Evolutionary conservation across 805 yeast genomes (phyloP).

Genomic region (Cyberlindnera nakhonratchasimensis): DNA sequence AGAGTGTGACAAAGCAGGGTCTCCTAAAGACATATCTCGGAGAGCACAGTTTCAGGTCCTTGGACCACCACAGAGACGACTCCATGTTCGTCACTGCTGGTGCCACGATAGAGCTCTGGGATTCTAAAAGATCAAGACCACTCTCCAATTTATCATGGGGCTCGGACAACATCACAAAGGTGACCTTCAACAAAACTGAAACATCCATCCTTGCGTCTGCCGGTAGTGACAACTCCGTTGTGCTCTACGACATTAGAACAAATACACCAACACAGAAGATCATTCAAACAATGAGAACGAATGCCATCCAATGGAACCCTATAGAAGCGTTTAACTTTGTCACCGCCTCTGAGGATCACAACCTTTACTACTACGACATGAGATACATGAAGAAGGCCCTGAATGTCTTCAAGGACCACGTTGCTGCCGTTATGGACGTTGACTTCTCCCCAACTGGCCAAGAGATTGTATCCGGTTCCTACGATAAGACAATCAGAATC

Average conservation of each 20-base stretch:
- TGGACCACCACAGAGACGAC: conserved; percentile 82
- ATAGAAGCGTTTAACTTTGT: conserved; percentile 96
- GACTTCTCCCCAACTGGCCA: conserved; percentile 98
- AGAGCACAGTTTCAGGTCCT: conserved; percentile 75
- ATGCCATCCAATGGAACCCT: conserved; percentile 93
- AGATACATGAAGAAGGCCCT: conserved; percentile 78
- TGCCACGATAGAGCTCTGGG: conserved; percentile 89
- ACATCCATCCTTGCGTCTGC: conserved; percentile 85
- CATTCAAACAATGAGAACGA: conserved; percentile 76
- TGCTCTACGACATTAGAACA: conserved; percentile 86
- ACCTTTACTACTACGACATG: conserved; percentile 94
- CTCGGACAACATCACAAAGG: conserved; percentile 82
- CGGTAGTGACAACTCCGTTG: conserved; percentile 82
- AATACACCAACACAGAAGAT: conserved; percentile 90
- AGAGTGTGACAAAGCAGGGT: conserved; percentile 42
- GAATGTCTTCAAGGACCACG: conserved; percentile 92
- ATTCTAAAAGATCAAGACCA: conserved; percentile 73
- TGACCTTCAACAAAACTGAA: conserved; percentile 86
- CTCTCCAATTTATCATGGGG: conserved; percentile 88
- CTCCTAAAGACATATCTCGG: conserved; percentile 78
- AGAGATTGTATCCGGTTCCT: conserved; percentile 91
- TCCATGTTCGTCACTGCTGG: conserved; percentile 89
- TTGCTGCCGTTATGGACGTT: conserved; percentile 89
- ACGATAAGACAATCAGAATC: conserved; percentile 88
- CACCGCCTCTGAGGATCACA: conserved; percentile 91